A percentile compares a stretch with the other conserved stretches of the same genome.
These are phyloP conservation scores for Zygosaccharomyces sapae DNA, from an alignment of 1,139 yeast genomes.

Conservation along the genomic window DNA sequence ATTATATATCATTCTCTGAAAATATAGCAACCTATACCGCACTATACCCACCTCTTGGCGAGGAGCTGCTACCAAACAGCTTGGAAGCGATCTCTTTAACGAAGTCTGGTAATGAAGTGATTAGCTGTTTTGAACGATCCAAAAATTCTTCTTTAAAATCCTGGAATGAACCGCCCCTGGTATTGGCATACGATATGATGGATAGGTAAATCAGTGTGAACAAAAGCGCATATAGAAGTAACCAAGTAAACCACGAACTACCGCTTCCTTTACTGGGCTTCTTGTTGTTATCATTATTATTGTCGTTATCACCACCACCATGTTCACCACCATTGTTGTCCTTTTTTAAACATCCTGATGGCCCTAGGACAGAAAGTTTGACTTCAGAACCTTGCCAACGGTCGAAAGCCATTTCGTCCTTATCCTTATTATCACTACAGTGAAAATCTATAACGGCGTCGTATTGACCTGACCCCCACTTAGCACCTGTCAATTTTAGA, in stretches of 20 bases:
- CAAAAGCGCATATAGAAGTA: slow-evolving; percentile 61
- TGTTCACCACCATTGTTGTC: slow-evolving; percentile 6
- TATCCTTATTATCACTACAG: slow-evolving; percentile 46
- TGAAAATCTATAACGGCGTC: slow-evolving; percentile 49
- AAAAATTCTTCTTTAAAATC: slow-evolving; percentile 62
- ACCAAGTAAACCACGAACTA: slow-evolving; percentile 63
- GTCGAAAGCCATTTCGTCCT: slow-evolving; percentile 32
- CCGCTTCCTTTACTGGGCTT: slow-evolving; percentile 30
- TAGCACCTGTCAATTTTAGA: slow-evolving; percentile 48
- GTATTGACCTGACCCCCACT: slow-evolving; percentile 65
- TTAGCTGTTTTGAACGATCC: slow-evolving; percentile 58
- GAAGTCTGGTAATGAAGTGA: slow-evolving; percentile 67
- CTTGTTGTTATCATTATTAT: slow-evolving; percentile 24
- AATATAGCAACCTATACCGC: slow-evolving; percentile 54
- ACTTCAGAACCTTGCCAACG: slow-evolving; percentile 29
- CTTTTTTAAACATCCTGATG: slow-evolving; percentile 35
- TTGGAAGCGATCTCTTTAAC: slow-evolving; percentile 64
- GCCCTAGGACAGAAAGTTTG: slow-evolving; percentile 27
- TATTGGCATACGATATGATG: slow-evolving; percentile 70
- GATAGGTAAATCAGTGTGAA: slow-evolving; percentile 67
- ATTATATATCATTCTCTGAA: no score
- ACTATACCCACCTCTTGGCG: slow-evolving; percentile 79
- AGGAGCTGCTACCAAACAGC: slow-evolving; percentile 52
- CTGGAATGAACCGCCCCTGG: slow-evolving; percentile 43
- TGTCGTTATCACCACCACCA: slow-evolving; percentile 15